Evolutionary conservation across 352 stramenopile genomes (phyloP).

Genomic region (Phytophthora sp.): DNA sequence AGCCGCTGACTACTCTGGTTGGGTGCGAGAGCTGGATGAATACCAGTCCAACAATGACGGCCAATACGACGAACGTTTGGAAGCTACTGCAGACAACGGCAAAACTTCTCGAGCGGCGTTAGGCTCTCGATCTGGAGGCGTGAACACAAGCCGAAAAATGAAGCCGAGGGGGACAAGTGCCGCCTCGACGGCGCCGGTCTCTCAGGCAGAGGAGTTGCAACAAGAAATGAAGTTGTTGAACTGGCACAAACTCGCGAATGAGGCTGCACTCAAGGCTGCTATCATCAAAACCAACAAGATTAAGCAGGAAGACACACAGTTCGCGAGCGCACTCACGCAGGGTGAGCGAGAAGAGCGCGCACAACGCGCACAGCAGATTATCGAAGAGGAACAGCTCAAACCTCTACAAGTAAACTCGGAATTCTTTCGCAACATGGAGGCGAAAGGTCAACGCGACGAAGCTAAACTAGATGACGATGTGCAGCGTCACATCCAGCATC

Average conservation of each 20-base stretch:
- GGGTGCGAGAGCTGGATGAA: constrained; percentile 64
- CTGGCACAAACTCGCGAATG: constrained; percentile 95
- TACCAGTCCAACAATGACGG: constrained; percentile 44
- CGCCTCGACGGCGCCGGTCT: constrained; percentile 16
- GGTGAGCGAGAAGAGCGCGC: constrained; percentile 82
- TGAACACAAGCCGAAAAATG: constrained; percentile 28
- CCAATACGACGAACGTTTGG: constrained; percentile 40
- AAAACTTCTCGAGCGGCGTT: constrained; percentile 14
- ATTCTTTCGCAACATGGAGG: constrained; percentile 87
- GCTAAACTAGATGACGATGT: constrained; percentile 85
- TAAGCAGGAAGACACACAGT: constrained; percentile 73
- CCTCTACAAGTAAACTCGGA: constrained; percentile 91
- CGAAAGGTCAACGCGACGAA: constrained; percentile 66
- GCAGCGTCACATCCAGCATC: constrained; percentile 88
- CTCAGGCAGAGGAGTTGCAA: constrained; percentile 84
- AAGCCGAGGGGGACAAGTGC: constrained; percentile 28
- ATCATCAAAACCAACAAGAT: constrained; percentile 91
- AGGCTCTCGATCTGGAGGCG: constrained; percentile 16
- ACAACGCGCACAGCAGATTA: constrained; percentile 91
- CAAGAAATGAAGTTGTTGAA: constrained; percentile 95
- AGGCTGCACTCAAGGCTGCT: constrained; percentile 91
- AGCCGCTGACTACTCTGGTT: constrained; percentile 50
- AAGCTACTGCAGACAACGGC: constrained; percentile 12
- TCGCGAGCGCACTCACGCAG: constrained; percentile 46
- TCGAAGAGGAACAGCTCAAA: constrained; percentile 92